phyloP scores from a whole-genome alignment of 352 stramenopile species.

The Phytophthora ramorum region DNA sequence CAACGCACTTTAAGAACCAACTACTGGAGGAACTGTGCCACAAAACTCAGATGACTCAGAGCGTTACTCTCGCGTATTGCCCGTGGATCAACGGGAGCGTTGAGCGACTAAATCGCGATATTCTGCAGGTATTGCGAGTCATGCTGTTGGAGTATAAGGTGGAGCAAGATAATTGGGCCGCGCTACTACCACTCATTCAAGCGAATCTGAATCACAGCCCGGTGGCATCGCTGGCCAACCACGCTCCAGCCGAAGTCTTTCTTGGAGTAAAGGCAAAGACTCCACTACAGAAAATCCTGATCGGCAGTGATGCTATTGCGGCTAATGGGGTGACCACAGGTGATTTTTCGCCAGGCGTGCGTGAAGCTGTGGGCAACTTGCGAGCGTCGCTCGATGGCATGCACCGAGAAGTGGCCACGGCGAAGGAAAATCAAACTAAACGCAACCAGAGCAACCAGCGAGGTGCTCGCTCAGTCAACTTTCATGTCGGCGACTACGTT shows the following conservation, averaged over 20 bases:
- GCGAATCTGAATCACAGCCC: constrained; percentile 19
- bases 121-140: constrained; percentile 5
- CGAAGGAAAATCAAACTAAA: too few relatives aligned
- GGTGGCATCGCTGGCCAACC: constrained; percentile 3
- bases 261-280: constrained; percentile 6
- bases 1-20: constrained; percentile 15
- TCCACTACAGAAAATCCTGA: neutral
- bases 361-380: too few relatives aligned
- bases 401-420: too few relatives aligned
- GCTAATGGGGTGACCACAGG: too few relatives aligned
- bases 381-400: too few relatives aligned
- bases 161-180: constrained; percentile 8
- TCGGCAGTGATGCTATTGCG: neutral
- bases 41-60: constrained; percentile 6
- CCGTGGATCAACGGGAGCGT: constrained; percentile 9
- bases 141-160: constrained; percentile 11
- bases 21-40: constrained; percentile 12
- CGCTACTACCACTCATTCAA: neutral
- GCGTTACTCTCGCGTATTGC: constrained; percentile 6
- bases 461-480: too few relatives aligned
- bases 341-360: too few relatives aligned
- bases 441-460: too few relatives aligned
- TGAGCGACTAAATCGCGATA: constrained; percentile 2
- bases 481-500: too few relatives aligned
- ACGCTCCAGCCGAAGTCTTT: constrained; percentile 11